Evolutionary conservation across 139 green algal species (phyloP), one percentile per base, ranked within the genome.

Genomic region (Tetraselmis chui): DNA sequence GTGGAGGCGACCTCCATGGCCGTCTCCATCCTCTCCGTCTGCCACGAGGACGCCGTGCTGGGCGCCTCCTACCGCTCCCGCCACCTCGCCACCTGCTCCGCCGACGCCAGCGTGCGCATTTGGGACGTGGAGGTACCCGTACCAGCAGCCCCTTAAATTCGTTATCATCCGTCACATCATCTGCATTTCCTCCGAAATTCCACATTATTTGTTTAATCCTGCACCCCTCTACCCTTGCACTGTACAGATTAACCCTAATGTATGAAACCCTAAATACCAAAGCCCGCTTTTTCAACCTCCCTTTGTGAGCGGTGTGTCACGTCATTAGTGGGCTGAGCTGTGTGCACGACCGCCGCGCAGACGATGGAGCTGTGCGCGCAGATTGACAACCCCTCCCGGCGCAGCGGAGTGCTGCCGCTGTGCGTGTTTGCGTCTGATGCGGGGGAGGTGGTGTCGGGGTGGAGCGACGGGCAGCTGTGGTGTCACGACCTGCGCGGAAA

Each of bases 381-480:
- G 59, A 29, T 83, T 18, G 1, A 28, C 59, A 76, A 28, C 23
- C 22, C 81, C 76, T 81, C 79, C 45, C 76, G 29, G 58, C 77
- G 2, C 2, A 27, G 30, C 30, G 77, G 78, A 25, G 59, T 32
- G 5, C 28, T 74, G 23, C 78, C 79, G 11, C 83, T 75, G 83
- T 78, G 78, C 31, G 78, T 86, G 24, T 67, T 67, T 67, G 83
- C 78, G 26, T 30, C 80, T 28, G 79, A 31, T 2, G 29, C 74
- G 22, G 77, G 82, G n/a, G 24, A 76, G 67, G 45, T 86, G 78
- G 31, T 86, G 31, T 83, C 78, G 5, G 83, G 83, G 32, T 86
- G 83, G 83, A 78, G 31, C 28, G 83, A 86, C 30, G 83, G 83
- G 32, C 75, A 75, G 29, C 74, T 86, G 23, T 79, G 81, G 31